Conservation (phyloP, 495 filamentous ascomycete species). For the Cenococcum geophilum region DNA sequence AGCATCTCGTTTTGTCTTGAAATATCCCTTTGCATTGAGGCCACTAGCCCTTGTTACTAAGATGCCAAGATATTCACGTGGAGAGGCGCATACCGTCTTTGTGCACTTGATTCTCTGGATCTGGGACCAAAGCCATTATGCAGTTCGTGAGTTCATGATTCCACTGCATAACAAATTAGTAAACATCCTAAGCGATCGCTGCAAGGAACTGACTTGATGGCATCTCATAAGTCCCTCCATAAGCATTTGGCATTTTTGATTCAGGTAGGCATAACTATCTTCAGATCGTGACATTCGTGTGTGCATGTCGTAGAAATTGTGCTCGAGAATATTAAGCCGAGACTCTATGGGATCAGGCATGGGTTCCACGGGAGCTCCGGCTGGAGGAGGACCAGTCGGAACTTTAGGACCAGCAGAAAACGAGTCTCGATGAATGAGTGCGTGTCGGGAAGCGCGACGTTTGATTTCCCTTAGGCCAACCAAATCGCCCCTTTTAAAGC, state of each 20-base stretch:
- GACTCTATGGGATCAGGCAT: constrained; percentile 71
- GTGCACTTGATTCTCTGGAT: constrained; percentile 54
- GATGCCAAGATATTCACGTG: constrained; percentile 6
- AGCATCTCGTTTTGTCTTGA: constrained; percentile 72
- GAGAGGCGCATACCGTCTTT: constrained; percentile 47
- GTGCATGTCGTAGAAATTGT: constrained; percentile 74
- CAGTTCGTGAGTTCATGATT: constrained; percentile 73
- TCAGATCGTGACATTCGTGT: constrained; percentile 71
- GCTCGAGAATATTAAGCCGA: constrained; percentile 69
- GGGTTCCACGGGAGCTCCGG: constrained; percentile 77
- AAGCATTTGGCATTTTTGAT: constrained; percentile 72
- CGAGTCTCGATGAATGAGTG: constrained; percentile 90
- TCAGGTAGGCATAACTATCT: constrained; percentile 71
- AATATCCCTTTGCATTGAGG: constrained; percentile 75
- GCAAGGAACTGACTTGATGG: constrained; percentile 53
- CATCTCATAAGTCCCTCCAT: constrained; percentile 74
- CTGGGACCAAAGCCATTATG: constrained; percentile 62
- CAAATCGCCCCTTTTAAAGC: constrained; percentile 91
- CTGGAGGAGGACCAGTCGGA: constrained; percentile 50
- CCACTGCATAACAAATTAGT: constrained; percentile 44
- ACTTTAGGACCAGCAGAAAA: constrained; percentile 69
- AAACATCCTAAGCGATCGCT: constrained; percentile 6
- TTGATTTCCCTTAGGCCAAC: constrained; percentile 93
- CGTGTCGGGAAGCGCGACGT: constrained; percentile 89
- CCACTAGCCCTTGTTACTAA: constrained; percentile 51